Base-by-base conservation (phyloP, 257 asterid species). In the Lantana camara region DNA sequence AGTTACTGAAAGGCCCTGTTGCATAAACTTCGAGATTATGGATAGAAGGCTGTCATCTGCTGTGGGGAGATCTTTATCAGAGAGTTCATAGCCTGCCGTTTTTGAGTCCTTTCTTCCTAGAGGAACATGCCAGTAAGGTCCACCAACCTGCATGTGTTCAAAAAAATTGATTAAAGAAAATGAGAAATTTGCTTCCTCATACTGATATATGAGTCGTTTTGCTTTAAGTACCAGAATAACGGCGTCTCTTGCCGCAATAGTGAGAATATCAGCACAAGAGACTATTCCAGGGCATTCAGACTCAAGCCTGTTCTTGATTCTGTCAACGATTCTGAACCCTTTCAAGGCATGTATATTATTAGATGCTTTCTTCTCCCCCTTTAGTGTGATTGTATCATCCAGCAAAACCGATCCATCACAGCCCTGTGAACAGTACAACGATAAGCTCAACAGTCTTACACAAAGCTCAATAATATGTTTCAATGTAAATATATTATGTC, bases 51-150 rank as follows among this genome's bases (percentile, higher is more conserved):
- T 75, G 0, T 91, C 97, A 57, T 89, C 84, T 21, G 97, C 82
- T 9, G 84, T 84, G 34, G 97, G 97, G 66, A 92, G 80, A 68
- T 83, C 85, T 9, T 80, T 54, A 12, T 79, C 87, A 6, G 82
- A 63, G 23, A 85, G 85, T 45, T 69, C 91, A 76, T 85, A 86
- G 19, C 82, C 90, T 69, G 89, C 97, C 21, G 79, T 83, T 57
- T 75, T 89, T 0, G 97, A 89, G 81, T 92, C 97, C 60, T 83
- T 83, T 66, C 95, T 79, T 29, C 98, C 98, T 5, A 92, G 15
- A 20, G 96, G 96, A 35, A 92, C 98, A 66, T 74, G 82, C 98
- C 98, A 92, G 74, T 86, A 87, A 0, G 98, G 98, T 29, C 98
- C 97, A 63, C 96, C 98, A 68, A 92, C 98, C 98, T 92, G 59